Conservation (phyloP, 1,284 basidiomycete genomes). For the Stereum hirsutum region DNA sequence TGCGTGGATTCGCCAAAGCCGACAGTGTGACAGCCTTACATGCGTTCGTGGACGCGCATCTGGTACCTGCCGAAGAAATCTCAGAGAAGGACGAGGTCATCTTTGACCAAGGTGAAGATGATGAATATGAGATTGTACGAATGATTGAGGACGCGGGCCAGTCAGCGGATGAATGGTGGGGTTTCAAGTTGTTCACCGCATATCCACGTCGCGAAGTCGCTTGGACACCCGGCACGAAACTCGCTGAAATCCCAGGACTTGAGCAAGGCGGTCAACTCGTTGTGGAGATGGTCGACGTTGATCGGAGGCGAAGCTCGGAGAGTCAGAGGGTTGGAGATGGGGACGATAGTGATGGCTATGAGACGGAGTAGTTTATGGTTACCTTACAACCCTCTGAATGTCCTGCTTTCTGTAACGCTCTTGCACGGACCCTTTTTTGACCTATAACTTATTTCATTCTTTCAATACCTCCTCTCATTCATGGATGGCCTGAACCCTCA, state of each 20-base stretch:
- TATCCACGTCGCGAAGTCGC: constrained; percentile 64
- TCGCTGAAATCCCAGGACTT: constrained; percentile 46
- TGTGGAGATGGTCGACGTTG: constrained; percentile 41
- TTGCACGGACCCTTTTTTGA: too few relatives aligned
- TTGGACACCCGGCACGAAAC: constrained; percentile 31
- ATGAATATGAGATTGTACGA: constrained; percentile 31
- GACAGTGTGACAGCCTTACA: constrained; percentile 58
- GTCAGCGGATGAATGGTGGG: constrained; percentile 48
- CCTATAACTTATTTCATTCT: too few relatives aligned
- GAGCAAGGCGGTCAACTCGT: constrained; percentile 63
- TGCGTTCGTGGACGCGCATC: constrained; percentile 54
- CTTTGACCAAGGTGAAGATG: constrained; percentile 17
- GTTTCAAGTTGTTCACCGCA: constrained; percentile 58
- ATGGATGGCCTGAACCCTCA: too few relatives aligned
- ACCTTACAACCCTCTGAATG: too few relatives aligned
- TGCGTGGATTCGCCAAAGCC: constrained; percentile 44
- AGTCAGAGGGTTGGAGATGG: constrained; percentile 15
- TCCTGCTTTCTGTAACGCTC: too few relatives aligned
- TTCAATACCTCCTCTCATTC: too few relatives aligned
- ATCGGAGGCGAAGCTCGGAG: constrained; percentile 7
- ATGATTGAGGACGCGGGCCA: constrained; percentile 24
- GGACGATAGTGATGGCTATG: constrained; percentile 44
- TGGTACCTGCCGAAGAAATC: constrained; percentile 27
- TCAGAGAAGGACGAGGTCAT: constrained; percentile 31
- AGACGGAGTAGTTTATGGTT: constrained; percentile 57